Evolutionary conservation across 2,329 filamentous ascomycete genomes (phyloP).

Genomic region (Cladosporium phlei): DNA sequence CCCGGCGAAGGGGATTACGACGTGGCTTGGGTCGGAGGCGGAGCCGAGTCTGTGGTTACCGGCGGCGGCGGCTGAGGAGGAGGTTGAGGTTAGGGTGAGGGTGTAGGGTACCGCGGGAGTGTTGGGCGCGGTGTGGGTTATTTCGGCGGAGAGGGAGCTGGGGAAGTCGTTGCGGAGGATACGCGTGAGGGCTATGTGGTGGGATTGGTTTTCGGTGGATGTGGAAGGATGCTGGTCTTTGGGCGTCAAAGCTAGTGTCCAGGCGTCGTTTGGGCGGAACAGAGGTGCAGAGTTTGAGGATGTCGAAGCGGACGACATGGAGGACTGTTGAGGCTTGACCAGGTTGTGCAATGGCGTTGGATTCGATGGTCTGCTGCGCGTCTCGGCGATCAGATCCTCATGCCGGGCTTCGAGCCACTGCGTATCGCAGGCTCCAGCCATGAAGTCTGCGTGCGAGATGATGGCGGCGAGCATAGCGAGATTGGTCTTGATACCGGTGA

Average conservation of each 20-base stretch:
- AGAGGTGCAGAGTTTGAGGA: constrained; percentile 12
- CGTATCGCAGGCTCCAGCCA: constrained; percentile 47
- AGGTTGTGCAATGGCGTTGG: constrained; percentile 18
- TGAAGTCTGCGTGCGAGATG: constrained; percentile 48
- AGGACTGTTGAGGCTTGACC: constrained; percentile 15
- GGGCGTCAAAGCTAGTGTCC: constrained; percentile 20
- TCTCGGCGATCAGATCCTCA: constrained; percentile 32
- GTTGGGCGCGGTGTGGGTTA: constrained; percentile 43
- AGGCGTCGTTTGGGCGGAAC: constrained; percentile 22
- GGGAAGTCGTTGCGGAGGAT: constrained; percentile 60
- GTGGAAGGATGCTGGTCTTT: not conserved
- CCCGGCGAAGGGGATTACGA: constrained; percentile 54
- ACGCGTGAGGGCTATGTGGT: constrained; percentile 52
- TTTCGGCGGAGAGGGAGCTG: constrained; percentile 48
- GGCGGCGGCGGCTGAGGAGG: constrained; percentile 37
- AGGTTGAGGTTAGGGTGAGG: constrained; percentile 38
- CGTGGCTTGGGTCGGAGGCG: constrained; percentile 46
- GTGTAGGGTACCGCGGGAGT: constrained; percentile 37
- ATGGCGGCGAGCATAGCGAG: constrained; percentile 52
- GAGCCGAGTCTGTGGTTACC: constrained; percentile 47
- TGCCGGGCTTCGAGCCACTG: constrained; percentile 55
- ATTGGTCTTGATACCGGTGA: constrained; percentile 58
- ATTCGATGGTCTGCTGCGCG: constrained; percentile 10
- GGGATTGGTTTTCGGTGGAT: constrained; percentile 24
- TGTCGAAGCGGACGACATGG: constrained; percentile 27